Evolutionary conservation across 2,329 filamentous ascomycete species (phyloP), one percentile per base, ranked within the genome.

Genomic region (Monilinia vaccinii-corymbosi): DNA sequence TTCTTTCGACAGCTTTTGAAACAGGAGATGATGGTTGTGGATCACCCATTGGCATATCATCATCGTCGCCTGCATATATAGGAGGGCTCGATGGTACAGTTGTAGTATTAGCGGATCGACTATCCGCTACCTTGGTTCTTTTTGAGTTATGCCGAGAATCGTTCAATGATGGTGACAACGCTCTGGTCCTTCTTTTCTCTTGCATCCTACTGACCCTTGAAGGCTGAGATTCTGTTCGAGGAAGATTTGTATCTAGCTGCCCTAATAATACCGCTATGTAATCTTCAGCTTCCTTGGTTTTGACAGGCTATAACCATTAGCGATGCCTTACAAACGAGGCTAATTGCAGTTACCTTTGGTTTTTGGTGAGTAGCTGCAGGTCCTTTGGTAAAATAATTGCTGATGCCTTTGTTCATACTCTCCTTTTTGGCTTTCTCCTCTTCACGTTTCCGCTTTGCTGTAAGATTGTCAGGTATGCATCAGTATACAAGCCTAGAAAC

Each of bases 341-440:
- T 11, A 21, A 36, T 44, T 8, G 11, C n/a, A 38, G 44, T 5
- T 74, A 92, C 91, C 81, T 96, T 97, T 21, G 88, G 80, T 72
- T 97, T 97, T 16, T 86, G 78, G 60, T 85, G 86, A 55, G 81
- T 74, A 65, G 81, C 81, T 62, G 78, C 78, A 38, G 83, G 81
- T 58, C 90, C 91, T 67, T 88, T 89, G 66, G 83, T 93, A 73
- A 99, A 97, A 75, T 95, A 99, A 69, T 95, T 93, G 74, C 87
- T 91, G 71, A 99, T 97, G 67, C 91, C 88, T 70, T 89, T 88
- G 73, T 95, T 91, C 66, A 91, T 90, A 72, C 89, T 91, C 68
- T 96, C 89, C 69, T 88, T 84, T 72, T 89, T 88, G 61, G 91
- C 86, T 65, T 89, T 85, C 61, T 96, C 91, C 66, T 96, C 90